These are phyloP conservation scores for Myotisia sp. DNA, from an alignment of 2,329 filamentous ascomycete genomes.

Conservation along the genomic window DNA sequence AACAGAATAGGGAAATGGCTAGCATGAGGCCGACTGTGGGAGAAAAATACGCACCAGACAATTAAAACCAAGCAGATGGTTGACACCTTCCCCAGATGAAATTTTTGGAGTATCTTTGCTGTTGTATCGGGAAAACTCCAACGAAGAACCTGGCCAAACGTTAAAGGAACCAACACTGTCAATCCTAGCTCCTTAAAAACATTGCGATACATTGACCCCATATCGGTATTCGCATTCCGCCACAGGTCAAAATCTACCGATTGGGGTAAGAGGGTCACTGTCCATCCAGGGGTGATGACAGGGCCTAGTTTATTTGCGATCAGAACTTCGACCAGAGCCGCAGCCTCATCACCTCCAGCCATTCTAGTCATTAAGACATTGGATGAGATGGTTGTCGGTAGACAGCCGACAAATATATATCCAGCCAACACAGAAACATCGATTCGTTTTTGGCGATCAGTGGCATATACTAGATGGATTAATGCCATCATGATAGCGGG, in stretches of 20 bases:
- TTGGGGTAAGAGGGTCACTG: slow-evolving; percentile 40
- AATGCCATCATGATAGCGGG: slow-evolving; percentile 47
- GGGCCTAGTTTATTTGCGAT: slow-evolving; percentile 56
- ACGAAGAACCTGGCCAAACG: slow-evolving; percentile 47
- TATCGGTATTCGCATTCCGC: slow-evolving; percentile 36
- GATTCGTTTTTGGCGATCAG: slow-evolving; percentile 35
- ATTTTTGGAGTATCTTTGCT: slow-evolving; percentile 32
- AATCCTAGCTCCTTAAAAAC: slow-evolving; percentile 57
- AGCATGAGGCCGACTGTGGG: background rate
- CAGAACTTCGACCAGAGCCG: slow-evolving; percentile 53
- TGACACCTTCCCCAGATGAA: slow-evolving; percentile 37
- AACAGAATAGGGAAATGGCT: background rate
- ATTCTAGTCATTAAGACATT: slow-evolving; percentile 61
- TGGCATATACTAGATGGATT: slow-evolving; percentile 38
- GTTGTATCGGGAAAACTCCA: slow-evolving; percentile 37
- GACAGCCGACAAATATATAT: slow-evolving; percentile 51
- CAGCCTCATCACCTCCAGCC: slow-evolving; percentile 52
- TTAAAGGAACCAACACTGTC: slow-evolving; percentile 50
- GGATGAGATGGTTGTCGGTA: slow-evolving; percentile 58
- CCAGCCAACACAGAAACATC: slow-evolving; percentile 53
- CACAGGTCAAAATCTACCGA: slow-evolving; percentile 22
- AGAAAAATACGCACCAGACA: slow-evolving; percentile 36
- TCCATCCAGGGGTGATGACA: slow-evolving; percentile 52
- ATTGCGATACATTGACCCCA: slow-evolving; percentile 48
- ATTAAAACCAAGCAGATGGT: slow-evolving; percentile 36